Evolutionary conservation across 129 eudicot genomes (phyloP), one percentile per base, ranked within the genome.

Genomic region (Escallonia rubra): DNA sequence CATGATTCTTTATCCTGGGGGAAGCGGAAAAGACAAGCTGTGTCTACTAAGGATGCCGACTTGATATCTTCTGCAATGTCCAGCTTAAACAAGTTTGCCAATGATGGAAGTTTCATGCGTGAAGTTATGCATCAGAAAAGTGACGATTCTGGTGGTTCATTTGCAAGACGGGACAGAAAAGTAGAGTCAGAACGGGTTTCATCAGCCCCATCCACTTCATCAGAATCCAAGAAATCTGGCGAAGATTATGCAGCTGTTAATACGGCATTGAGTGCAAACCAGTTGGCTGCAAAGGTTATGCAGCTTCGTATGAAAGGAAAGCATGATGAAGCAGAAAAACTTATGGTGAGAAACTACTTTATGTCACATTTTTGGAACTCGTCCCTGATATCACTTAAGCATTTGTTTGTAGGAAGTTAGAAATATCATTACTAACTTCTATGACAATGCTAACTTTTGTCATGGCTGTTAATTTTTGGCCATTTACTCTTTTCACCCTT

Each of bases 1-100:
- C 86, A 80, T n/a, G 90, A 86, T 74, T 89, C 96, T 46, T 67
- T 93, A 55, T 89, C 96, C 4, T 89, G 98, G 96, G 90, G 96
- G 13, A 90, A 82, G 74, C 80, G 73, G 59, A 88, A 78, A 79
- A 74, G 61, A 67, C 83, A 76, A 43, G 72, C 72, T 51, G 57
- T 83, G 83, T 82, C 90, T 1, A 47, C 12, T 42, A 82, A 76
- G 70, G 95, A 93, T 66, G 68, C 82, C 15, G 80, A 71, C 57
- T 83, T 91, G 48, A 78, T 93, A 59, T 84, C 98, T 74, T 82
- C 85, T 44, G 91, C 98, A 12, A 16, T 93, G 63, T 78, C 96
- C 56, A 82, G 87, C 78, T 42, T 93, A 64, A 91, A 93, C 49
- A 89, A 86, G 74, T 93, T 89, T 74, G 51, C 81, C 38, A 63